Evolutionary conservation across 805 yeast genomes (phyloP).

Genomic region (Wickerhamiella cacticola): DNA sequence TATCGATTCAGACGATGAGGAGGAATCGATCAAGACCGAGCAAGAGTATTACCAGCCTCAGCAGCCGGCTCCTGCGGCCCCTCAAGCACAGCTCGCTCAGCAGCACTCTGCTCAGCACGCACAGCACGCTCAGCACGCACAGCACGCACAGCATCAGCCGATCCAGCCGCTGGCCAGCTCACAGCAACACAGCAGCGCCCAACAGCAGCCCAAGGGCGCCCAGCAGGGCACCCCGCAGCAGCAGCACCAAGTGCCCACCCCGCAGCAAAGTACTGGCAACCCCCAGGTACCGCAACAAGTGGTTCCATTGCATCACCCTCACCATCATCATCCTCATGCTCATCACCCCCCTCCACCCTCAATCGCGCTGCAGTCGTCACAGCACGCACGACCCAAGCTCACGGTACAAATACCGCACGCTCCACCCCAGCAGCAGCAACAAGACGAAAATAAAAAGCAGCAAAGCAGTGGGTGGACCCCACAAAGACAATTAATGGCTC

Average conservation of each 20-base stretch:
- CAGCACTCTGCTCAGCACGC: background rate
- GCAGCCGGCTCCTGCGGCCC: too few relatives aligned
- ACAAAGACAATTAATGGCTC: background rate
- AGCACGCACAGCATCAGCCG: background rate
- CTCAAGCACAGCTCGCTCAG: too few relatives aligned
- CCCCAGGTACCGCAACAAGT: background rate
- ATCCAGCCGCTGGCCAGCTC: background rate
- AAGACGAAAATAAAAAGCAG: background rate
- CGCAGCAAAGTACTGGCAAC: too few relatives aligned
- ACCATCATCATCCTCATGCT: background rate
- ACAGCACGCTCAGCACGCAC: background rate
- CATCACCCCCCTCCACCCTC: background rate
- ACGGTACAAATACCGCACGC: constrained; percentile 30
- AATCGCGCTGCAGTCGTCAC: background rate
- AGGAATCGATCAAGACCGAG: constrained; percentile 18
- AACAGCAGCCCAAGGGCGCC: constrained; percentile 3
- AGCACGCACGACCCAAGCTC: constrained; percentile 28
- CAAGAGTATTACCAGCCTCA: constrained; percentile 16
- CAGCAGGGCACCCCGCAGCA: constrained; percentile 15
- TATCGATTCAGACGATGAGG: constrained; percentile 14
- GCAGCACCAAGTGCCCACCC: constrained; percentile 13
- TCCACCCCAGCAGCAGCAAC: too few relatives aligned
- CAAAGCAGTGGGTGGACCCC: constrained; percentile 4
- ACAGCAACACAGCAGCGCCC: background rate
- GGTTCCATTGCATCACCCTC: background rate